Percentiles rank a stretch among this genome's conserved stretches.
Evolutionary conservation across 23 red algal species (phyloP).

Genomic region (Cyanidiococcus yangmingshanensis): DNA sequence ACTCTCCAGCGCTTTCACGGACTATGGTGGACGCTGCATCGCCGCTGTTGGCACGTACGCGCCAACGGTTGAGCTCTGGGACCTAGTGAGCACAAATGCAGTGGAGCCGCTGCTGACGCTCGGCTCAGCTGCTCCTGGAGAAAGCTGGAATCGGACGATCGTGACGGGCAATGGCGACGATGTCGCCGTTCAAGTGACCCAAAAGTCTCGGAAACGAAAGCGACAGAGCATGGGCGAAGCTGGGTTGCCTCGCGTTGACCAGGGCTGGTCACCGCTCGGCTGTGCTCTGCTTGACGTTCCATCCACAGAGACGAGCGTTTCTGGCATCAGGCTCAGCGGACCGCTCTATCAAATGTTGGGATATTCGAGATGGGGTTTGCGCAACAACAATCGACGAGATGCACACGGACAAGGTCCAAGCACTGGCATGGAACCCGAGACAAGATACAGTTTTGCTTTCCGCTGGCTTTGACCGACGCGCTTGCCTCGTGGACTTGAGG

Average conservation of each 20-base stretch:
- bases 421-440: constrained; percentile 58
- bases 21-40: constrained; percentile 32
- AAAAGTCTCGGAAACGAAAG: constrained; percentile 17
- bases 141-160: too few species aligned
- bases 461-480: constrained; percentile 71
- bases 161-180: neutral
- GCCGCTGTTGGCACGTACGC: constrained; percentile 76
- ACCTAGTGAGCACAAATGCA: constrained; percentile 54
- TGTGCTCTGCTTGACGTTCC: constrained; percentile 69
- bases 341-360: constrained; percentile 67
- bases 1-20: constrained; percentile 56
- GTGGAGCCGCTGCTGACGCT: constrained; percentile 70
- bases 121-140: constrained; percentile 42
- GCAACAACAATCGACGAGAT: constrained; percentile 27
- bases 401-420: constrained; percentile 73
- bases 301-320: constrained; percentile 47
- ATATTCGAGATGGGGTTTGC: constrained; percentile 55
- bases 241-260: too few species aligned
- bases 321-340: constrained; percentile 79
- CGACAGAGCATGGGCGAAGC: constrained; percentile 30
- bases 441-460: constrained; percentile 36
- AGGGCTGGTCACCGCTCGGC: too few species aligned
- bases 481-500: constrained; percentile 57
- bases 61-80: constrained; percentile 81
- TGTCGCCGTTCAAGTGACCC: constrained; percentile 12